A percentile compares a stretch with the other conserved stretches of the same genome.
These are phyloP conservation scores for Solanum sejunctum DNA, from an alignment of 257 asterid species.

Conservation along the genomic window DNA sequence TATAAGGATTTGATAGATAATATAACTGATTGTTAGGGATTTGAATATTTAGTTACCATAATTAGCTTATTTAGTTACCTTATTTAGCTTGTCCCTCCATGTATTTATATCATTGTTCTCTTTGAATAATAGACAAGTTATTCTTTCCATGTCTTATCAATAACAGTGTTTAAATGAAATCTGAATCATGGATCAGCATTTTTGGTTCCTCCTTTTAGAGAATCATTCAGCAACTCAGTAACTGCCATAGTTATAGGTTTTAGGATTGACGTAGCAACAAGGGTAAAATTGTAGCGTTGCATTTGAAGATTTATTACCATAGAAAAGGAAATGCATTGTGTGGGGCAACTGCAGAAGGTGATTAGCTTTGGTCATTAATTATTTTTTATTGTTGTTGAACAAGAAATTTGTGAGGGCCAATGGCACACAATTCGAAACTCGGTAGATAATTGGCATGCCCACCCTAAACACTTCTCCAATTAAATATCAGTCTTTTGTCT, in stretches of 20 bases:
- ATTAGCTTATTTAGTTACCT: too few relatives aligned
- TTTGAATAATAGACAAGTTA: too few relatives aligned
- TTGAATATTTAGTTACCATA: too few relatives aligned
- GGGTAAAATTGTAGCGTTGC: too few relatives aligned
- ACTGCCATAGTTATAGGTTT: neutral
- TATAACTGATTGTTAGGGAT: too few relatives aligned
- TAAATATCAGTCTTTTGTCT: too few relatives aligned
- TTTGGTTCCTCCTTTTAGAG: neutral
- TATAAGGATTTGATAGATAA: too few relatives aligned
- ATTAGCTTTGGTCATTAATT: neutral
- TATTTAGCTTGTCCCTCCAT: too few relatives aligned
- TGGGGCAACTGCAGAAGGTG: neutral
- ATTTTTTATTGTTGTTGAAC: too few relatives aligned
- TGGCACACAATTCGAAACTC: neutral
- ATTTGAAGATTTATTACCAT: neutral
- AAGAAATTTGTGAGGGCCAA: neutral
- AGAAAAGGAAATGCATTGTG: neutral
- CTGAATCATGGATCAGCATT: neutral
- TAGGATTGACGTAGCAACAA: neutral
- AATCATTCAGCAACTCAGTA: neutral
- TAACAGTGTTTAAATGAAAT: neutral
- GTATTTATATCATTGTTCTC: too few relatives aligned
- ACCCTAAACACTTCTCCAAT: too few relatives aligned
- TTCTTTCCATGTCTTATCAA: too few relatives aligned
- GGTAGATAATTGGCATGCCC: neutral